Evolutionary conservation across 495 filamentous ascomycete species (phyloP), one percentile per base, ranked within the genome.

Genomic region (Glonium stellatum): DNA sequence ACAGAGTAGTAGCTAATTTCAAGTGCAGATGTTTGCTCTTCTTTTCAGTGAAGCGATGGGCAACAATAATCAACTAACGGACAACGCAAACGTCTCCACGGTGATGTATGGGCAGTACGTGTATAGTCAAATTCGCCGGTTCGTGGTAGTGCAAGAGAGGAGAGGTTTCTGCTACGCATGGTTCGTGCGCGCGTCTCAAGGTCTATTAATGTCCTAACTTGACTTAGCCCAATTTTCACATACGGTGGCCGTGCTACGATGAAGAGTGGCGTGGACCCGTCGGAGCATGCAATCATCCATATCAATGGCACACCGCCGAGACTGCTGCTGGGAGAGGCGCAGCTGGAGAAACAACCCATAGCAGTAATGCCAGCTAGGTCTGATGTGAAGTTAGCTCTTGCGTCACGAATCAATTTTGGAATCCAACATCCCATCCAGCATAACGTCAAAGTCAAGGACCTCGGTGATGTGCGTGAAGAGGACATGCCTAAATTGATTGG

Each of bases 391-490:
- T 51, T 78, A 9, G 69, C 79, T 56, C 12, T 34, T 0, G 71
- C 73, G 67, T 78, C 76, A 1, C 67, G 75, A 9, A 31, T 78
- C n/a, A 76, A 78, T 48, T 78, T 76, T 51, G 72, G 67, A 21
- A 79, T 78, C 37, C 55, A 72, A 2, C 72, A 78, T 63, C 73
- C 75, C 1, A 73, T 79, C 11, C 75, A 80, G 58, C 73, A 78
- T 53, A 78, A 79, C 48, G 60, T 76, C n/a, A 77, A 76, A 49
- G 75, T 79, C 4, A 64, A 70, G 6, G 60, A 71, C 0, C 69
- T 76, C 34, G 78, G 77, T 0, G 47, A 48, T n/a, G 53, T 55
- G 4, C 6, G 2, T 25, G n/a, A 9, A 4, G 48, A 27, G 25
- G 48, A 51, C 48, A 55, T 39, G 53, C 18, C 11, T 4, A n/a